Evolutionary conservation across 1,139 yeast species (phyloP).

Genomic region (Yamadazyma pseudoaaseri): DNA sequence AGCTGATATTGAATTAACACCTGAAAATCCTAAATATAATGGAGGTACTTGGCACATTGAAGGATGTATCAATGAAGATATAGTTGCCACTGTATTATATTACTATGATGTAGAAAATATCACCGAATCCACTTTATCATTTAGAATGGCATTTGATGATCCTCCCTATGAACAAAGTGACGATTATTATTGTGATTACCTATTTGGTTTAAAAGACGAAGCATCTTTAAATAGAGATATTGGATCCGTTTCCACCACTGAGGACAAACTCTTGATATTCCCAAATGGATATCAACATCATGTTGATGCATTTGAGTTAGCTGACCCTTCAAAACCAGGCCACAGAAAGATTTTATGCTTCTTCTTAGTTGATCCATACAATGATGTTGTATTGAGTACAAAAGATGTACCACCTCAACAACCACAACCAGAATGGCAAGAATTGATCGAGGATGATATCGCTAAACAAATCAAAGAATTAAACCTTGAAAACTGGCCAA

Average conservation of each 20-base stretch:
- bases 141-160: conserved; percentile 31
- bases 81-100: conserved; percentile 41
- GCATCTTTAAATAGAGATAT: conserved; percentile 19
- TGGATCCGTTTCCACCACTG: conserved; percentile 26
- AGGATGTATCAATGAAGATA: conserved; percentile 43
- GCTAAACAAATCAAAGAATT: conserved; percentile 4
- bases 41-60: conserved; percentile 51
- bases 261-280: conserved; percentile 34
- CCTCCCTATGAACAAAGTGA: conserved; percentile 41
- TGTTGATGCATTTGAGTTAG: conserved; percentile 38
- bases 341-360: conserved; percentile 42
- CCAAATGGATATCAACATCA: conserved; percentile 43
- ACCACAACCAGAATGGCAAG: conserved; percentile 31
- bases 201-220: conserved; percentile 33
- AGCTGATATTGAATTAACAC: conserved; percentile 44
- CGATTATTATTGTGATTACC: conserved; percentile 18
- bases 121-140: conserved; percentile 32
- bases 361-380: conserved; percentile 40
- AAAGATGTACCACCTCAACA: conserved; percentile 44
- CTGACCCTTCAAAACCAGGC: conserved; percentile 35
- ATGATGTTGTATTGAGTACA: conserved; percentile 26
- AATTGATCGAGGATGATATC: conserved; percentile 6
- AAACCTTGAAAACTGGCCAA: conserved; percentile 15
- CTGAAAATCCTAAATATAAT: conserved; percentile 35
- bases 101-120: conserved; percentile 45